These are phyloP conservation scores for Inga oerstediana DNA, from an alignment of 306 rosid species.

Conservation along the genomic window DNA sequence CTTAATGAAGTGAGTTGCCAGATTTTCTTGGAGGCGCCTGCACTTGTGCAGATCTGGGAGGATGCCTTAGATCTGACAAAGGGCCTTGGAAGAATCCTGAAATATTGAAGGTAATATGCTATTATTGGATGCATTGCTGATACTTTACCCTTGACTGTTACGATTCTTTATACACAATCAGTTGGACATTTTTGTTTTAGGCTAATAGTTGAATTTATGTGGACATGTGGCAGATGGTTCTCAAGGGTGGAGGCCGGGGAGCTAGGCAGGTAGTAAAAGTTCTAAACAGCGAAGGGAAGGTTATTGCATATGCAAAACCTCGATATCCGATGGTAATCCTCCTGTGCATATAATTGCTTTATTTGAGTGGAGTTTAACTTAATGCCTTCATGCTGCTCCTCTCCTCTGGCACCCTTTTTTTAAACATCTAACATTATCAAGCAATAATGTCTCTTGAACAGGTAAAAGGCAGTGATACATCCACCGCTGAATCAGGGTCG, in stretches of 20 bases:
- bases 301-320: slow-evolving; percentile 90
- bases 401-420: not conserved
- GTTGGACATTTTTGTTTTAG: slow-evolving; percentile 19
- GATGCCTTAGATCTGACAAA: slow-evolving; percentile 94
- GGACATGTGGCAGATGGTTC: slow-evolving; percentile 73
- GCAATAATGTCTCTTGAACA: slow-evolving; percentile 40
- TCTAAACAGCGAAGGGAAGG: slow-evolving; percentile 85
- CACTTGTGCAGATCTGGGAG: slow-evolving; percentile 86
- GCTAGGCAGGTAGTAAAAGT: slow-evolving; percentile 92
- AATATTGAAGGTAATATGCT: slow-evolving; percentile 71
- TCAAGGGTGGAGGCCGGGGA: slow-evolving; percentile 71
- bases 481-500: slow-evolving; percentile 98
- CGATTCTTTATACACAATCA: not conserved
- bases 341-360: slow-evolving; percentile 18
- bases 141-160: slow-evolving; percentile 29
- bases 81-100: slow-evolving; percentile 98
- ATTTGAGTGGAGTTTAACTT: slow-evolving; percentile 8
- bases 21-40: slow-evolving; percentile 95
- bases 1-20: slow-evolving; percentile 84
- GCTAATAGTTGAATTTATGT: slow-evolving; percentile 35
- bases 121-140: slow-evolving; percentile 8
- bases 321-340: slow-evolving; percentile 67
- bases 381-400: not conserved
- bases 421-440: not conserved
- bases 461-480: slow-evolving; percentile 93